Evolutionary conservation across 257 asterid species (phyloP), one percentile per base, ranked within the genome.

Genomic region (Marsdenia floribunda): DNA sequence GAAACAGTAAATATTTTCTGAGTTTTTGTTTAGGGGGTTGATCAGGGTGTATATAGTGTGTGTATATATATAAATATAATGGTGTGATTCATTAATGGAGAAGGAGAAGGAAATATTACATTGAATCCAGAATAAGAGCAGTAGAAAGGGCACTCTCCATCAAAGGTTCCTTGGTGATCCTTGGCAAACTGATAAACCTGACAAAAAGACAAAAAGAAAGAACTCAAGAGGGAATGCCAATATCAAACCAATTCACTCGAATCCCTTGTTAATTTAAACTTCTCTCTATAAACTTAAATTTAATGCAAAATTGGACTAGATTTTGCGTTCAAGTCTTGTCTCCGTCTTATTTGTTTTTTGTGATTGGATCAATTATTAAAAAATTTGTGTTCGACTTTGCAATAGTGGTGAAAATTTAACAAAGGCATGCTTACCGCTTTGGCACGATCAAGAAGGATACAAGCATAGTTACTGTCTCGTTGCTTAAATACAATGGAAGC

Each of bases 81-180:
- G 26, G 60, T 61, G 38, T 73, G 22, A 15, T 35, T 12, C 29
- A 29, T 29, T 29, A 22, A 74, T 38, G 14, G 26, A 61, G 50
- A 10, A 44, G 58, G 61, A 72, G 54, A 52, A 61, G 61, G 50
- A 54, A 54, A 74, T n/a, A 21, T 68, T 88, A 90, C 97, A 60
- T 92, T 85, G 58, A 37, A 90, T 77, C 97, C 97, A 0, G 97
- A 92, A 83, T n/a, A 81, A 47, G 97, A 92, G 87, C 96, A 92
- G 76, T 92, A 92, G 87, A 90, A 92, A 61, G 97, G 97, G 67
- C 97, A 92, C 73, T 90, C 96, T 60, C 97, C 97, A 81, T 90
- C 96, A 75, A 77, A 92, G 66, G 96, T 88, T 78, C 97, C 97
- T 79, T 87, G 84, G 64, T 87, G 63, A 0, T 73, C 72, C 73